These are phyloP conservation scores for Ophiocordyceps unilateralis DNA, from an alignment of 2,329 filamentous ascomycete species.

Conservation along the genomic window DNA sequence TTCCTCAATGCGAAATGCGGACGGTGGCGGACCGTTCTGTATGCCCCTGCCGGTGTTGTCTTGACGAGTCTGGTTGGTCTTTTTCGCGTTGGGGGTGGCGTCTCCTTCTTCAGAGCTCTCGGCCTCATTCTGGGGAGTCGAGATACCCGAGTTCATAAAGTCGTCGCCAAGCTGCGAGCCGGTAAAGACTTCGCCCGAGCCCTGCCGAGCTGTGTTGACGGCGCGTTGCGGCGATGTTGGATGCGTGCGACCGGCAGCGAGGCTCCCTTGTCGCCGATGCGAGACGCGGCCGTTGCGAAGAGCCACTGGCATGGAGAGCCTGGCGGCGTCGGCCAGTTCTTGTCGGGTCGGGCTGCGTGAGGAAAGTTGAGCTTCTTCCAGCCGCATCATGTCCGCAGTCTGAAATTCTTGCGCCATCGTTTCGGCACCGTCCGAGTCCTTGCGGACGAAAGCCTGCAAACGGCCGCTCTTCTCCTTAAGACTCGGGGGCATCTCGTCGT, in stretches of 20 bases:
- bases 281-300: constrained; percentile 10
- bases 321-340: constrained; percentile 15
- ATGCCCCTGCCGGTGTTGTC: not conserved
- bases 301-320: constrained; percentile 16
- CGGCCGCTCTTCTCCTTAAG: constrained; percentile 14
- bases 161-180: constrained; percentile 21
- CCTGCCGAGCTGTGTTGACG: constrained; percentile 1
- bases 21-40: constrained; percentile 2
- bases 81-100: constrained; percentile 3
- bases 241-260: not conserved
- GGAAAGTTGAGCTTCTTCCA: not conserved
- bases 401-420: constrained; percentile 2
- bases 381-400: constrained; percentile 4
- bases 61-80: not conserved
- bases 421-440: constrained; percentile 8
- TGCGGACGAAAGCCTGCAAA: constrained; percentile 14
- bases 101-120: constrained; percentile 2
- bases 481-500: constrained; percentile 10
- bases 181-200: constrained; percentile 12
- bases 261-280: constrained; percentile 8
- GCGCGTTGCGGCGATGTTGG: constrained; percentile 7
- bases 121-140: constrained; percentile 17
- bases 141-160: constrained; percentile 21
- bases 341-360: constrained; percentile 10
- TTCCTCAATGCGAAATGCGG: constrained; percentile 18